These are phyloP conservation scores for Neurospora sp. DNA, from an alignment of 495 filamentous ascomycete genomes.

Conservation along the genomic window DNA sequence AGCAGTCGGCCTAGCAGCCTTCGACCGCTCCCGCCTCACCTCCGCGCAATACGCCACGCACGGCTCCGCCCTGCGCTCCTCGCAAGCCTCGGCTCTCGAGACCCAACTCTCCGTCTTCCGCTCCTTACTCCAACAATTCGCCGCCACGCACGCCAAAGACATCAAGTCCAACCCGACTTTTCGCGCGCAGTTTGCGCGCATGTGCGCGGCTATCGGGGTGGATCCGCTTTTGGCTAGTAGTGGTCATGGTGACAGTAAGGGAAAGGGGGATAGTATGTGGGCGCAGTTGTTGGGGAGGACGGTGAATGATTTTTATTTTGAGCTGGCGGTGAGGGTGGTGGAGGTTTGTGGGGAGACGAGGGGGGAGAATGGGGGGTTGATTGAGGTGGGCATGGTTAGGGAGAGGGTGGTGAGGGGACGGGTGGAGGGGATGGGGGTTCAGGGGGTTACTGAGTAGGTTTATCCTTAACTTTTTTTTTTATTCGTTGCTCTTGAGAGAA, in stretches of 20 bases:
- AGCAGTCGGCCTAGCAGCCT: conserved; percentile 85
- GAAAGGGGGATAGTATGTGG: conserved; percentile 63
- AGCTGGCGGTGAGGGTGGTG: conserved; percentile 85
- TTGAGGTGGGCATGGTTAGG: conserved; percentile 72
- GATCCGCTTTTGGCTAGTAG: conserved; percentile 73
- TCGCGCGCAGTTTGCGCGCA: conserved; percentile 92
- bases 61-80: conserved; percentile 70
- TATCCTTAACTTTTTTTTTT: background rate
- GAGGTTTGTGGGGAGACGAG: conserved; percentile 84
- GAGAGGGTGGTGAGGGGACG: conserved; percentile 60
- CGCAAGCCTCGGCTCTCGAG: conserved; percentile 70
- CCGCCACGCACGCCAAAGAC: conserved; percentile 84
- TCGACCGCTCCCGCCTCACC: conserved; percentile 70
- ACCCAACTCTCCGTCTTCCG: conserved; percentile 96
- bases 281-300: conserved; percentile 80
- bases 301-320: conserved; percentile 96
- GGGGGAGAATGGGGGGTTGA: conserved; percentile 83
- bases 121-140: conserved; percentile 83
- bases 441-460: conserved; percentile 56
- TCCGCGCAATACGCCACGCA: conserved; percentile 80
- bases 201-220: conserved; percentile 95
- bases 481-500: background rate
- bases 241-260: conserved; percentile 29
- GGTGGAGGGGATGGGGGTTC: conserved; percentile 65
- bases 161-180: conserved; percentile 93